A percentile compares a stretch with the other conserved stretches of the same genome.
phyloP scores from a whole-genome alignment of 768 basidiomycete species.

The Psilocybe sp. region DNA sequence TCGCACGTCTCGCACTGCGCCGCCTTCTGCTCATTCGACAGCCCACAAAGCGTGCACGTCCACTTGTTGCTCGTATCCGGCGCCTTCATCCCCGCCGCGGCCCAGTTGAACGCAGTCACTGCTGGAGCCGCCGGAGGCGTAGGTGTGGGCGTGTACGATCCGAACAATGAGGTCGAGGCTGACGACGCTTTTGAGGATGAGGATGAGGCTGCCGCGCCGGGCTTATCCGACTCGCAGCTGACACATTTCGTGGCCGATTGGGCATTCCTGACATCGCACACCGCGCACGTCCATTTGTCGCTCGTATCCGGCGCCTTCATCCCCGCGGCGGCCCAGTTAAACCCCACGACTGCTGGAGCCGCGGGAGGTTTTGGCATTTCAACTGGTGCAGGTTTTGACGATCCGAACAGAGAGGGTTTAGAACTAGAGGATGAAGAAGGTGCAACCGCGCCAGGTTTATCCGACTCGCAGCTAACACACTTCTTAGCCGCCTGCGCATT shows the following conservation, averaged over 20 bases:
- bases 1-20: conserved; percentile 54
- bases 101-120: conserved; percentile 53
- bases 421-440: too few species aligned
- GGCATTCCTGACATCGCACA: conserved; percentile 51
- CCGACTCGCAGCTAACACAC: too few species aligned
- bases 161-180: background rate
- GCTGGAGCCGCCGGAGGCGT: conserved; percentile 1
- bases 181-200: background rate
- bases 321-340: conserved; percentile 64
- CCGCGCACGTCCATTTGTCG: conserved; percentile 50
- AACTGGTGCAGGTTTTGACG: background rate
- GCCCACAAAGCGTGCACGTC: conserved; percentile 54
- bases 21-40: conserved; percentile 44
- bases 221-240: too few species aligned
- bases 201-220: background rate
- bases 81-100: conserved; percentile 55
- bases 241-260: too few species aligned
- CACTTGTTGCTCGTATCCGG: conserved; percentile 41
- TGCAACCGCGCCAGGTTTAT: background rate
- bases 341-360: conserved; percentile 30
- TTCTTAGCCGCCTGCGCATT: conserved; percentile 35
- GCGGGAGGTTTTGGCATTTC: background rate
- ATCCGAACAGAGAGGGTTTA: background rate
- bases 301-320: conserved; percentile 38
- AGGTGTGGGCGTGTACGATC: conserved; percentile 5